Conservation (phyloP, 1,139 yeast species). For the Ogataea hybrid region DNA sequence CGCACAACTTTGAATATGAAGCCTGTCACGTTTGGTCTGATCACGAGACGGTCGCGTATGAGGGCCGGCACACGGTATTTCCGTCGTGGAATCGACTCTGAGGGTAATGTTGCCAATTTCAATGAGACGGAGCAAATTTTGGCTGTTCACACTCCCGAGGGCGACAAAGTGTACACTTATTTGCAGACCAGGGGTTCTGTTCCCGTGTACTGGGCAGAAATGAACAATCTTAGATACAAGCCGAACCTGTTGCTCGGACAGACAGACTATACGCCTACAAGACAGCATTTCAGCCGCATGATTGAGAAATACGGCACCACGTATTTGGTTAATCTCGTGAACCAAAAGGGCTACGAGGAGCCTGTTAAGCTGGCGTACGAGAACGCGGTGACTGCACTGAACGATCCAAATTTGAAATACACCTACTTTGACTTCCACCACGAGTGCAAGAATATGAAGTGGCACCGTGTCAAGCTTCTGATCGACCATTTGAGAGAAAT, state of each 20-base stretch:
- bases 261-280: slow-evolving; percentile 54
- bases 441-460: slow-evolving; percentile 92
- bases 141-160: slow-evolving; percentile 37
- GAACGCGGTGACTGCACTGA: slow-evolving; percentile 60
- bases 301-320: slow-evolving; percentile 71
- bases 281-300: slow-evolving; percentile 73
- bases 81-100: slow-evolving; percentile 84
- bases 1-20: slow-evolving; percentile 51
- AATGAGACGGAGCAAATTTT: slow-evolving; percentile 94
- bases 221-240: slow-evolving; percentile 82
- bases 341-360: slow-evolving; percentile 88
- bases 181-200: slow-evolving; percentile 95
- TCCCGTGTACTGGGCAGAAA: slow-evolving; percentile 96
- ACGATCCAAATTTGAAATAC: slow-evolving; percentile 58
- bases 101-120: slow-evolving; percentile 89
- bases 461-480: slow-evolving; percentile 83
- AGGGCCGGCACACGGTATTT: slow-evolving; percentile 97
- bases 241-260: slow-evolving; percentile 76
- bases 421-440: slow-evolving; percentile 96
- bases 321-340: slow-evolving; percentile 85
- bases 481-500: slow-evolving; percentile 60
- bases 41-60: slow-evolving; percentile 76
- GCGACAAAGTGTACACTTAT: slow-evolving; percentile 50
- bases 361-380: slow-evolving; percentile 90
- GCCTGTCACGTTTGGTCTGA: slow-evolving; percentile 56